These are phyloP conservation scores for Eucalyptus shirleyi DNA, from an alignment of 345 rosid genomes.

Conservation along the genomic window DNA sequence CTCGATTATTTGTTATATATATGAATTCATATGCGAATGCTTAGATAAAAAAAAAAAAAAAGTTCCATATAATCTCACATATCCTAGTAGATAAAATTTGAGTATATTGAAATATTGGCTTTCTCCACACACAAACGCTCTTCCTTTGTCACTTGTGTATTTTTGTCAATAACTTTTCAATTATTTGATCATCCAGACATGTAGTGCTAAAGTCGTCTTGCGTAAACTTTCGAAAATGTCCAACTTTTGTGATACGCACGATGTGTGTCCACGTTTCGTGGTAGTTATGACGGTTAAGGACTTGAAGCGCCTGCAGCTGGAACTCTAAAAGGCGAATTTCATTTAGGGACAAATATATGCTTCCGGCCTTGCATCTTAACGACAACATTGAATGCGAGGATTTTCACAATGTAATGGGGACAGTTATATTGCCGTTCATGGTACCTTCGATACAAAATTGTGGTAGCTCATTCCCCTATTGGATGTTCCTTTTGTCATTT, in stretches of 20 bases:
- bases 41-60: background rate
- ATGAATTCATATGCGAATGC: background rate
- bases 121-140: background rate
- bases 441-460: background rate
- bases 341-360: background rate
- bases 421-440: background rate
- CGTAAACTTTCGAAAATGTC: background rate
- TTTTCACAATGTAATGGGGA: background rate
- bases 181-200: background rate
- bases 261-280: background rate
- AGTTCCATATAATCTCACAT: background rate
- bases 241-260: background rate
- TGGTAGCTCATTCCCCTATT: background rate
- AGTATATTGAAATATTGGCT: background rate
- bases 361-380: background rate
- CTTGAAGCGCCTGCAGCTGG: background rate
- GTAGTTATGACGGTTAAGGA: background rate
- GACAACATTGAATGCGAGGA: background rate
- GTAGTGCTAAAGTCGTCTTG: background rate
- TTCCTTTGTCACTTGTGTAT: background rate
- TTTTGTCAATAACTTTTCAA: background rate
- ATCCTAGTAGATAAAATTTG: background rate
- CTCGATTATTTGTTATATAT: background rate
- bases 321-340: background rate
- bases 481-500: background rate